Base-by-base conservation (phyloP, 2,329 filamentous ascomycete genomes). In the Penicillium sp. region DNA sequence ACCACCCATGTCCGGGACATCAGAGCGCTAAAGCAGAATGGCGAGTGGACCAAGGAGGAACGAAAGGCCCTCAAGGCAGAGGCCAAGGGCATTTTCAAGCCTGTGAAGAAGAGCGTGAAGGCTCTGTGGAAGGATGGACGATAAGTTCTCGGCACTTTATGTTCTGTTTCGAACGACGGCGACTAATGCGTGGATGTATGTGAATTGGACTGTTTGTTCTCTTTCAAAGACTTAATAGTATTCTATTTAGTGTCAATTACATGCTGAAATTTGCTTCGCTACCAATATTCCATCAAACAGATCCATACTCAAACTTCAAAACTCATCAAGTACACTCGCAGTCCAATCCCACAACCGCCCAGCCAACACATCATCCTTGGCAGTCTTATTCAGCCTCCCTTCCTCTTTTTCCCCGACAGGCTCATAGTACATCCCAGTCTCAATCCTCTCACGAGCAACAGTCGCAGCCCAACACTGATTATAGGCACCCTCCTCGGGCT, bases 401-500 rank as follows among this genome's bases (percentile, higher is more conserved):
- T 53, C 14, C 7, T 43, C 21, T 3, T 48, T 29, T 26, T 29
- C 48, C 4, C 53, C 57, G 58, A 43, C 63, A 58, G 41, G 56
- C 58, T 44, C 59, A 52, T 61, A 57, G 9, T 51, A 59, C n/a
- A 16, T n/a, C 4, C 57, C 54, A 48, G 41, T 55, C 39, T 52
- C 16, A 22, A 61, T 31, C 2, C 48, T 53, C 19, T 48, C 48
- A 11, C 39, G 47, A 4, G 44, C 56, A 2, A 69, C 68, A 1
- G 75, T 77, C 3, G 71, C 72, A 13, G 73, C 74, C 76, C 77
- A 81, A 9, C 80, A 61, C 61, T 77, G 73, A 55, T 70, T 78
- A 48, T 75, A 69, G 21, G 69, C 68, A 3, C 77, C 77, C 55
- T 77, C 63, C 37, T 75, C 68, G 1, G 73, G 70, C 16, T 58